These are phyloP conservation scores for Trichoderma aggressivum DNA, from an alignment of 2,329 filamentous ascomycete genomes.

Conservation along the genomic window DNA sequence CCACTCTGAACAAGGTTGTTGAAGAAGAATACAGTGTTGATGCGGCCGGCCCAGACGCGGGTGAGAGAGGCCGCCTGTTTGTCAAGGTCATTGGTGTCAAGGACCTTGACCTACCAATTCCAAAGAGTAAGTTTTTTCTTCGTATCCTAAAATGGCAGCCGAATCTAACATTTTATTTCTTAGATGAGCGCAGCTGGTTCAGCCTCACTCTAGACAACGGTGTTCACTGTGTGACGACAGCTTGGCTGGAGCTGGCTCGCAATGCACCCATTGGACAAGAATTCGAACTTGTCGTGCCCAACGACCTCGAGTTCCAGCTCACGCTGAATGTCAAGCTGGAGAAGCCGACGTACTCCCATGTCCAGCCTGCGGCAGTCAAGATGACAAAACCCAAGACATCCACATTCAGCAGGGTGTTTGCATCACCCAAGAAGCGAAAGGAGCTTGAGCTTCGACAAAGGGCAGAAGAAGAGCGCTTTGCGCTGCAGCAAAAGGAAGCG, in stretches of 20 bases:
- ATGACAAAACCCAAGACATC: constrained; percentile 70
- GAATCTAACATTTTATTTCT: constrained; percentile 26
- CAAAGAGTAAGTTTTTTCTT: constrained; percentile 67
- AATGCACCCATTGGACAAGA: constrained; percentile 96
- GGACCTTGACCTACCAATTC: constrained; percentile 86
- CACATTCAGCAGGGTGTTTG: constrained; percentile 87
- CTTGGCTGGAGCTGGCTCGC: constrained; percentile 87
- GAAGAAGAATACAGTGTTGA: constrained; percentile 65
- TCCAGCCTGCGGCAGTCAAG: constrained; percentile 59
- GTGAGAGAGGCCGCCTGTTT: constrained; percentile 86
- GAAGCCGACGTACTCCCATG: constrained; percentile 63
- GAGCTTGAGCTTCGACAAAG: constrained; percentile 83
- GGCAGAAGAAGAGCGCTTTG: constrained; percentile 74
- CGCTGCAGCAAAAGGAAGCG: constrained; percentile 61
- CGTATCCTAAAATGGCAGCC: neutral
- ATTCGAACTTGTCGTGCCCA: constrained; percentile 94
- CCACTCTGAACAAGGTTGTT: constrained; percentile 60
- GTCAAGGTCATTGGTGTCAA: constrained; percentile 99
- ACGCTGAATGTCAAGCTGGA: constrained; percentile 94
- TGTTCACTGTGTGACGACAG: constrained; percentile 93
- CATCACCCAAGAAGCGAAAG: constrained; percentile 94
- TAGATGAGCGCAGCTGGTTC: constrained; percentile 89
- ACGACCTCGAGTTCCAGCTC: constrained; percentile 97
- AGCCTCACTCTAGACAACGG: constrained; percentile 97
- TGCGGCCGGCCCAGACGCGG: constrained; percentile 66